These are phyloP conservation scores for Arachis monticola DNA, from an alignment of 331 rosid species.

Conservation along the genomic window DNA sequence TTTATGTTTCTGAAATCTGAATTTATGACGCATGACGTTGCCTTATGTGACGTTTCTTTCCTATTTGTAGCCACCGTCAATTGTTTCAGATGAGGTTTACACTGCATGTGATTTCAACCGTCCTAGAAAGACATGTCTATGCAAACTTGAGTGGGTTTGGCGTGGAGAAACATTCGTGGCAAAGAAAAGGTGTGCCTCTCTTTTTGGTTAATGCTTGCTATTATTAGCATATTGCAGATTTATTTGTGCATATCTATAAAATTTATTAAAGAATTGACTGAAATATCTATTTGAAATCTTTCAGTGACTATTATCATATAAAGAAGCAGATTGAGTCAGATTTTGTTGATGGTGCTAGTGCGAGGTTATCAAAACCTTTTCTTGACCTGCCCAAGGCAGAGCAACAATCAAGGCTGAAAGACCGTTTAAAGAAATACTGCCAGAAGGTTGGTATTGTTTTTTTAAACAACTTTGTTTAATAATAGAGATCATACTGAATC, in stretches of 20 bases:
- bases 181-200: not conserved
- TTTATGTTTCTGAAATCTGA: conserved; percentile 31
- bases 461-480: conserved; percentile 36
- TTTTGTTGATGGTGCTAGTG: conserved; percentile 65
- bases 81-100: not conserved
- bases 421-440: conserved; percentile 93
- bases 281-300: conserved; percentile 5
- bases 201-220: conserved; percentile 29
- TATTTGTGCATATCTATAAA: not conserved
- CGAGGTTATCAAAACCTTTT: conserved; percentile 70
- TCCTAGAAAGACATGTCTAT: too few species aligned
- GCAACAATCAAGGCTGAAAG: conserved; percentile 82
- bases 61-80: conserved; percentile 86
- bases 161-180: too few species aligned
- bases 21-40: not conserved
- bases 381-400: conserved; percentile 90
- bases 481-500: conserved; percentile 38
- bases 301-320: conserved; percentile 74
- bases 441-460: conserved; percentile 72
- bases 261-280: conserved; percentile 39
- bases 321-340: conserved; percentile 97
- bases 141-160: too few species aligned
- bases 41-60: conserved; percentile 28
- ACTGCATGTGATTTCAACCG: too few species aligned
- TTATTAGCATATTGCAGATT: not conserved